Base-by-base conservation (phyloP, 805 yeast species). In the Sugiyamaella valdiviana region DNA sequence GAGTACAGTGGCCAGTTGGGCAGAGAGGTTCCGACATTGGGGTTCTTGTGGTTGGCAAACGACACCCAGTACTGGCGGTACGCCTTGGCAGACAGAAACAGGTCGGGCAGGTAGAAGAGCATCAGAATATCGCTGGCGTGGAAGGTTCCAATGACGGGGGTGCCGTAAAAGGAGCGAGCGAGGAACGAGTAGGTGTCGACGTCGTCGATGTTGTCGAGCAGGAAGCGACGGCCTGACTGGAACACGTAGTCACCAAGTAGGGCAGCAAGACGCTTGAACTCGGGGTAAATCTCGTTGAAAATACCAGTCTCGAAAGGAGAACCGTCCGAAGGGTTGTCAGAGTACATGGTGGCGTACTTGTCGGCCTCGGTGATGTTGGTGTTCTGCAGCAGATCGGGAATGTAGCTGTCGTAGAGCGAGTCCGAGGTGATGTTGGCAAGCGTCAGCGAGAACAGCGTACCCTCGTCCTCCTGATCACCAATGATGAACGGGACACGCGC, bases 401-500 rank as follows among this genome's bases (percentile, higher is more conserved):
- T 22, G 21, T 44, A 44, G 7, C 29, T 39, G 9, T 42, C 36
- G 16, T 47, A 39, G 7, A 44, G 35, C n/a, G 43, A 23, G 21
- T 46, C 44, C 7, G 46, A 26, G 29, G 52, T 46, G 29, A 44
- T 23, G 35, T 49, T 49, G 16, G 35, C 19, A 12, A 38, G 19
- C 9, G 45, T 14, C 15, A 43, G 23, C 20, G 53, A 40, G 42
- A 54, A 54, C 6, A 45, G n/a, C 2, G 57, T 52, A 5, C 57
- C 57, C 38, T 54, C 57, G 39, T 54, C 56, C 41, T 47, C 39
- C 23, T 50, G 49, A 23, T 39, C 44, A 3, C 57, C 57, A 40
- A 43, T 29, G 17, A 54, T 46, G 16, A 32, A 38, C 5, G 57
- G 57, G 10, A 54, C 53, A 19, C 35, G 23, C 17, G 52, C 44